These are phyloP conservation scores for Cutaneotrichosporon sp. DNA, from an alignment of 1,284 basidiomycete species.

Conservation along the genomic window DNA sequence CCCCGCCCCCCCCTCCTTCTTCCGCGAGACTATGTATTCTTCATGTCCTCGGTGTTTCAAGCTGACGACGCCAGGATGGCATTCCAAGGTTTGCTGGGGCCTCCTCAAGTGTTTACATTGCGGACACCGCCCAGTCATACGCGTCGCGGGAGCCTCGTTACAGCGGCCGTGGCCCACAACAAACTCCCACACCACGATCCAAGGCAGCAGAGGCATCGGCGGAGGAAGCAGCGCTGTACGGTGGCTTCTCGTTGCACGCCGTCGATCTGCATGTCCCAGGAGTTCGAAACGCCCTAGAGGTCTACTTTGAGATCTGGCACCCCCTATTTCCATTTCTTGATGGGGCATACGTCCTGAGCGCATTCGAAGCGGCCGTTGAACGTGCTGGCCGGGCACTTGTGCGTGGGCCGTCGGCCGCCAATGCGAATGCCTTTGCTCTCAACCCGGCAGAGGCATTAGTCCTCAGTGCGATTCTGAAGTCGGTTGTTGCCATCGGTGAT, in stretches of 20 bases:
- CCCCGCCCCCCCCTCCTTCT: no score
- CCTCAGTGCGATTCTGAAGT: constrained; percentile 15
- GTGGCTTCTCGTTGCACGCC: constrained; percentile 7
- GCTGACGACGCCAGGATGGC: constrained; percentile 18
- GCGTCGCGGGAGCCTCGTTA: neutral
- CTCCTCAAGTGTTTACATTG: constrained; percentile 23
- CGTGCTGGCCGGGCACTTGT: no score
- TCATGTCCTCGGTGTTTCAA: no score
- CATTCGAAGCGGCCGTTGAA: constrained; percentile 12
- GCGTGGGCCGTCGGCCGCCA: neutral
- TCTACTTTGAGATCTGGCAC: constrained; percentile 27
- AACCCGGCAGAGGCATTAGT: constrained; percentile 12
- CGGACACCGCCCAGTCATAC: constrained; percentile 18
- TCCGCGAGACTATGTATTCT: no score
- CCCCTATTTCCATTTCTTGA: constrained; percentile 30
- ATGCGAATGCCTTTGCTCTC: constrained; percentile 12
- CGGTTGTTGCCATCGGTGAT: constrained; percentile 12
- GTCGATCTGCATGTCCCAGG: constrained; percentile 8
- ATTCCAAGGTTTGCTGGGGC: constrained; percentile 28
- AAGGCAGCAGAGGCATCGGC: neutral
- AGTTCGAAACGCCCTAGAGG: constrained; percentile 9
- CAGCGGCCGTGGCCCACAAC: no score
- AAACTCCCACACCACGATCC: no score
- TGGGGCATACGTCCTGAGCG: constrained; percentile 15
- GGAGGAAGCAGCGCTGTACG: constrained; percentile 8